Conservation (phyloP, 495 filamentous ascomycete genomes). For the Aspergillus biplanus region DNA sequence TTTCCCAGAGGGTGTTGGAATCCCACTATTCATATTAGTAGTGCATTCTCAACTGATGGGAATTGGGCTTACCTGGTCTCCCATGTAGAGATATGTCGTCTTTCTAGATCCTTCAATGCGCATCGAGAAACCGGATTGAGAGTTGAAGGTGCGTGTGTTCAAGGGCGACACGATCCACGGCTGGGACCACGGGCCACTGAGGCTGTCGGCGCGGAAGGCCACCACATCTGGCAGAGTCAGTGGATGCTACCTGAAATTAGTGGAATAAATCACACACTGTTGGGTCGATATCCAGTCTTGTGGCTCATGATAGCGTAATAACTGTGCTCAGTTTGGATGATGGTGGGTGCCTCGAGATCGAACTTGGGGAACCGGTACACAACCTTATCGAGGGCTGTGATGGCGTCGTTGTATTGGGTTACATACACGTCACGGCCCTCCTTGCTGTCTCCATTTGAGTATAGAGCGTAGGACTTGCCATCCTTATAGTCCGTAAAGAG, state of each 20-base stretch:
- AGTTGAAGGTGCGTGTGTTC: conserved; percentile 55
- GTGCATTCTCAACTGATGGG: background rate
- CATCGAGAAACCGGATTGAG: conserved; percentile 54
- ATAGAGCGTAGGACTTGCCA: conserved; percentile 29
- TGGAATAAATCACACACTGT: conserved; percentile 19
- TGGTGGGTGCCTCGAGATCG: conserved; percentile 33
- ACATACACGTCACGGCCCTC: conserved; percentile 33
- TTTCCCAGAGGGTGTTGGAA: conserved; percentile 54
- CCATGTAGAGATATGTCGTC: conserved; percentile 56
- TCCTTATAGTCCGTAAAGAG: conserved; percentile 33
- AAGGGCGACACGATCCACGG: conserved; percentile 51
- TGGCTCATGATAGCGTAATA: conserved; percentile 36
- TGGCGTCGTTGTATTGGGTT: conserved; percentile 24
- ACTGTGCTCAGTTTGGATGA: conserved; percentile 32
- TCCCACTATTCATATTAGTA: conserved; percentile 50
- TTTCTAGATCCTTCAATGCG: conserved; percentile 47
- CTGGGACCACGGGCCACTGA: conserved; percentile 56
- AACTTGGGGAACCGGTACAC: conserved; percentile 32
- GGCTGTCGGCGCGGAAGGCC: conserved; percentile 34
- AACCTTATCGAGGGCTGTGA: conserved; percentile 27
- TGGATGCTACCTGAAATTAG: background rate
- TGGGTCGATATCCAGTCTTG: conserved; percentile 34
- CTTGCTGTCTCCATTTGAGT: conserved; percentile 30
- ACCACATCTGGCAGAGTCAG: conserved; percentile 27
- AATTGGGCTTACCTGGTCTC: conserved; percentile 26